phyloP scores from a whole-genome alignment of 2,329 filamentous ascomycete genomes.

The Cryphonectria radicalis region DNA sequence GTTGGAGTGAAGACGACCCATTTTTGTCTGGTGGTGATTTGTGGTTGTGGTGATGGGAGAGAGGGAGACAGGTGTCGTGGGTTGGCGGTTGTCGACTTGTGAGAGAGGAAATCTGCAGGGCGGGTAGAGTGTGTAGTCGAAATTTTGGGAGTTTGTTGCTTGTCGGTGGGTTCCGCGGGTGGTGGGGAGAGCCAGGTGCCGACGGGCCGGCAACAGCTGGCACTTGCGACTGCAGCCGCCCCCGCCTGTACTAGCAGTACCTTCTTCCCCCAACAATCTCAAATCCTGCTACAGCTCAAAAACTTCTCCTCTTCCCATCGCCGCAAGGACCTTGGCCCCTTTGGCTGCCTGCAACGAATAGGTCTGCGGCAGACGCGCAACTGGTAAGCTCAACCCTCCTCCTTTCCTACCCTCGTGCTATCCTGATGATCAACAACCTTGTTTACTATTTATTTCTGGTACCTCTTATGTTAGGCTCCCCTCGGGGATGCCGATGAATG shows the following conservation, averaged over 20 bases:
- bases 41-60: constrained; percentile 27
- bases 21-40: constrained; percentile 54
- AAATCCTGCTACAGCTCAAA: background rate
- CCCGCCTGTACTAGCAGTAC: background rate
- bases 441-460: constrained; percentile 77
- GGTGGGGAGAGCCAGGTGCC: background rate
- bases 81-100: constrained; percentile 30
- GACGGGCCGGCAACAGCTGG: background rate
- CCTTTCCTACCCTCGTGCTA: constrained; percentile 33
- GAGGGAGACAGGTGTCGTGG: constrained; percentile 37
- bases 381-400: constrained; percentile 41
- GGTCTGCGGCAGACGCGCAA: background rate
- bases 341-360: background rate
- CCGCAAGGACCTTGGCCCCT: background rate
- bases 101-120: constrained; percentile 26
- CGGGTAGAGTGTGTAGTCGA: constrained; percentile 19
- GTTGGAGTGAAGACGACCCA: constrained; percentile 99
- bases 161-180: constrained; percentile 5
- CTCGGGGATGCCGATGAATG: constrained; percentile 72
- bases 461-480: constrained; percentile 91
- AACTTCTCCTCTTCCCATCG: background rate
- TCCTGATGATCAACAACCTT: constrained; percentile 74
- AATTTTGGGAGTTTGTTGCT: constrained; percentile 22
- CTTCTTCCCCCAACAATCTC: background rate
- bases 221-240: background rate